Conservation (phyloP, 176 grass and related monocot species). For the Cenchrus purpureus region DNA sequence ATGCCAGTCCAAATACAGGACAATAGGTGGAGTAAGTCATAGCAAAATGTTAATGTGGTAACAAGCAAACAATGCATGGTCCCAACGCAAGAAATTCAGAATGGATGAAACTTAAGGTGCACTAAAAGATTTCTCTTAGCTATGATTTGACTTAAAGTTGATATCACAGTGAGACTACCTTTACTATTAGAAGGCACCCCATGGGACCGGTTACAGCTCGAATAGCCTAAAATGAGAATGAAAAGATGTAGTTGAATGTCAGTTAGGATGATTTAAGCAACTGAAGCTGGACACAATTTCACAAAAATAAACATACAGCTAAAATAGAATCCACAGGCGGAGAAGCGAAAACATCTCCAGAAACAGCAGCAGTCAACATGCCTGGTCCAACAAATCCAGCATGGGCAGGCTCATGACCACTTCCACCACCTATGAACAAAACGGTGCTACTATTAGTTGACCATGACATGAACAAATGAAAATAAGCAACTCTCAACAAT, state of each 20-base stretch:
- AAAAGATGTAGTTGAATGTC: constrained; percentile 35
- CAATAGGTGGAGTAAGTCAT: constrained; percentile 1
- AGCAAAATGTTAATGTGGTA: not conserved
- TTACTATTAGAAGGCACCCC: constrained; percentile 98
- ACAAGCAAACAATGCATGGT: constrained; percentile 20
- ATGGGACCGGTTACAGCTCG: constrained; percentile 95
- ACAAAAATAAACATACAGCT: constrained; percentile 65
- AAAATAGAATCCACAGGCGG: constrained; percentile 93
- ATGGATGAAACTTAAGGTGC: not conserved
- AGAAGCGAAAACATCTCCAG: constrained; percentile 94
- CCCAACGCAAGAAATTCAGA: constrained; percentile 30
- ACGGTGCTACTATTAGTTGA: constrained; percentile 21
- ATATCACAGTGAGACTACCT: constrained; percentile 51
- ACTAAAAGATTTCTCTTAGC: constrained; percentile 13
- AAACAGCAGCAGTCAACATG: constrained; percentile 97
- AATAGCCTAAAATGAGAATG: constrained; percentile 80
- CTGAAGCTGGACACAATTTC: constrained; percentile 19
- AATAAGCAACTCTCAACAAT: not conserved
- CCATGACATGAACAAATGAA: constrained; percentile 18
- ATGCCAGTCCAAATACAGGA: not conserved
- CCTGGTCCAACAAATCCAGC: constrained; percentile 98
- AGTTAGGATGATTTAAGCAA: constrained; percentile 32
- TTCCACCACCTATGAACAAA: constrained; percentile 85
- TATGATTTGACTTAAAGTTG: constrained; percentile 30
- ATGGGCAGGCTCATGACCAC: constrained; percentile 96